These are phyloP conservation scores for Sphaerostilbella broomeana DNA, from an alignment of 2,329 filamentous ascomycete species.

Conservation along the genomic window DNA sequence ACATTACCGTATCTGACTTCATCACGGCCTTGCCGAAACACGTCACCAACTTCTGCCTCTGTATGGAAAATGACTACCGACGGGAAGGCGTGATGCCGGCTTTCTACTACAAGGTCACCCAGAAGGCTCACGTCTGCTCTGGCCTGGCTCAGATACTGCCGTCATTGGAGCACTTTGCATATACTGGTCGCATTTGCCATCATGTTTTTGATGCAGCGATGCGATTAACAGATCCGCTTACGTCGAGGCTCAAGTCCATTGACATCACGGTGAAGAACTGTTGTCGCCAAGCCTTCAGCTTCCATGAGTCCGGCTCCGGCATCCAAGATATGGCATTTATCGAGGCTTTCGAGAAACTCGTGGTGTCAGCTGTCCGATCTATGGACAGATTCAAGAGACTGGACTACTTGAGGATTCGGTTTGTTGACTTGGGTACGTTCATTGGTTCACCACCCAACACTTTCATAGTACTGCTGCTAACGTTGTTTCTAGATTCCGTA, in stretches of 20 bases:
- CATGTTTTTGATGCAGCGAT: constrained; percentile 58
- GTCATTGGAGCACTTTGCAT: constrained; percentile 60
- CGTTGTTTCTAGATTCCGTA: constrained; percentile 50
- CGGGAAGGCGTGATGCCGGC: constrained; percentile 55
- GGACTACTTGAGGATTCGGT: constrained; percentile 62
- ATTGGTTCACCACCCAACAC: too few species aligned
- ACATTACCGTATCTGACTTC: constrained; percentile 61
- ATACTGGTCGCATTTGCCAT: constrained; percentile 65
- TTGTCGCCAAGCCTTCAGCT: constrained; percentile 50
- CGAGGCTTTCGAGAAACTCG: constrained; percentile 61
- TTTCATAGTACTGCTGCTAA: constrained; percentile 12
- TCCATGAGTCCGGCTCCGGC: constrained; percentile 59
- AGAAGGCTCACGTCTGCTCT: constrained; percentile 58
- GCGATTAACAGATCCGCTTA: constrained; percentile 40
- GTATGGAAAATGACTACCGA: constrained; percentile 64
- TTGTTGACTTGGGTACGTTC: constrained; percentile 60
- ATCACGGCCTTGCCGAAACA: constrained; percentile 50
- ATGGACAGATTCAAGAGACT: constrained; percentile 54
- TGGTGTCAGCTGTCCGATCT: constrained; percentile 56
- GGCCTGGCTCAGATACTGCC: constrained; percentile 55
- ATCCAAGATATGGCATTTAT: constrained; percentile 70
- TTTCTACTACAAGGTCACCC: constrained; percentile 54
- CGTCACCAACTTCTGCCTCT: constrained; percentile 59
- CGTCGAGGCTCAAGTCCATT: constrained; percentile 54
- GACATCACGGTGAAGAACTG: constrained; percentile 71